Base-by-base conservation (phyloP, 352 stramenopile species). In the Phytophthora pini region DNA sequence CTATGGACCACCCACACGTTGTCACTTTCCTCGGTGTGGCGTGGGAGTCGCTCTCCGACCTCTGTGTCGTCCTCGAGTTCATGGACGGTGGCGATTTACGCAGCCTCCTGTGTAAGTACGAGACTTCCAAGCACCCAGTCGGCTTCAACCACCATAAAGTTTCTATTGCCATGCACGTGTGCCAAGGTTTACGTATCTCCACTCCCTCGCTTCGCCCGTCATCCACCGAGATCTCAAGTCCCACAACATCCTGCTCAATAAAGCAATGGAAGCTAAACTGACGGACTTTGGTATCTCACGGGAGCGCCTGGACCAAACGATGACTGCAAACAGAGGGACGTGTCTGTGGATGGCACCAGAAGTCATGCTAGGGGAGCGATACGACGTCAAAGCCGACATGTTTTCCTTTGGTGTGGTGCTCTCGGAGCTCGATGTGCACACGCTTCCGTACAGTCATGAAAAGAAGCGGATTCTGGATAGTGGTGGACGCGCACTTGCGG, bases 11-110 rank as follows among this genome's bases (percentile, higher is more conserved):
- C 43, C 54, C 70, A n/a, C 63, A 71, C 29, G 80, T 87, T 15
- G 67, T 85, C 1, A 41, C n/a, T 5, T 85, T 85, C 26, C 48
- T 87, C 24, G 79, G 77, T 6, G 72, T 87, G 2, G 77, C 77
- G 13, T 87, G 79, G 76, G 72, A 68, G n/a, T 65, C 63, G 31
- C 52, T 76, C 5, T 65, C 40, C 3, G 62, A 76, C 29, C 13
- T 75, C 12, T 82, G 29, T 29, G 62, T 80, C 1, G 39, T 79
- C n/a, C 74, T 73, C 6, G 74, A 86, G 55, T 82, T 71, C 70
- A 78, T 82, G 63, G 57, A 77, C 12, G 74, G 71, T 20, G 77
- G 74, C 3, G 68, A 86, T 40, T 51, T 82, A 12, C 59, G 68
- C 26, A 55, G 44, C 5, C 60, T 85, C 3, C 48, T 82, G 36